phyloP scores from a whole-genome alignment of 495 filamentous ascomycete species.

The Chaetomium fimeti region DNA sequence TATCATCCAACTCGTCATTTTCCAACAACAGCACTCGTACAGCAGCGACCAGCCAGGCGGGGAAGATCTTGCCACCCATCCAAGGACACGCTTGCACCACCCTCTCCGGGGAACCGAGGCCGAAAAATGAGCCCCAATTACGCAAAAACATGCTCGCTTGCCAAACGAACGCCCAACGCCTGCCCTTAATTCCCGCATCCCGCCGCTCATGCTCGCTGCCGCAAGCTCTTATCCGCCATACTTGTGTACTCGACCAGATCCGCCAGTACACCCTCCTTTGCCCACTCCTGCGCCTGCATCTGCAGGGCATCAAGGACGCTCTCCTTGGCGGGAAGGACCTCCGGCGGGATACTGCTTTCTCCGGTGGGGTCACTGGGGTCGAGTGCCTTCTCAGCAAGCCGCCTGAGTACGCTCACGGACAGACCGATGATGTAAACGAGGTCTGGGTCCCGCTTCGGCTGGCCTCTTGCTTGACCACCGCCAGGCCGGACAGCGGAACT shows the following conservation, averaged over 20 bases:
- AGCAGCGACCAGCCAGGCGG: neutral
- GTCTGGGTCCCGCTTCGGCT: slow-evolving; percentile 45
- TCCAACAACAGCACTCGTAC: slow-evolving; percentile 15
- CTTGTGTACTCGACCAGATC: slow-evolving; percentile 71
- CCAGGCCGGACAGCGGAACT: slow-evolving; percentile 32
- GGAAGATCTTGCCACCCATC: neutral
- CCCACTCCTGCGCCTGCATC: slow-evolving; percentile 53
- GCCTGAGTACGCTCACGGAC: slow-evolving; percentile 66
- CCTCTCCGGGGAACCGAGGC: neutral
- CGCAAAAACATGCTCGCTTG: slow-evolving; percentile 6
- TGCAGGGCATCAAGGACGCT: slow-evolving; percentile 66
- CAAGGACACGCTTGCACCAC: neutral
- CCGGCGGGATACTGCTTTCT: slow-evolving; percentile 54
- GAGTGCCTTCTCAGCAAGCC: slow-evolving; percentile 68
- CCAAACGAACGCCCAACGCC: neutral
- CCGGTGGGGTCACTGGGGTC: slow-evolving; percentile 53
- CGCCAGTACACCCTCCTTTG: slow-evolving; percentile 62
- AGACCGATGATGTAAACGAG: slow-evolving; percentile 64
- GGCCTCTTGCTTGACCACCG: slow-evolving; percentile 22
- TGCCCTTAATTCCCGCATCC: neutral
- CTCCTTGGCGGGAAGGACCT: slow-evolving; percentile 66
- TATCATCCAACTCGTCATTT: slow-evolving; percentile 16
- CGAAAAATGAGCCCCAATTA: neutral
- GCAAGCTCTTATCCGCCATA: slow-evolving; percentile 49
- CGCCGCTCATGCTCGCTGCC: neutral